Conservation (phyloP, 768 basidiomycete species). For the Vararia minispora region DNA sequence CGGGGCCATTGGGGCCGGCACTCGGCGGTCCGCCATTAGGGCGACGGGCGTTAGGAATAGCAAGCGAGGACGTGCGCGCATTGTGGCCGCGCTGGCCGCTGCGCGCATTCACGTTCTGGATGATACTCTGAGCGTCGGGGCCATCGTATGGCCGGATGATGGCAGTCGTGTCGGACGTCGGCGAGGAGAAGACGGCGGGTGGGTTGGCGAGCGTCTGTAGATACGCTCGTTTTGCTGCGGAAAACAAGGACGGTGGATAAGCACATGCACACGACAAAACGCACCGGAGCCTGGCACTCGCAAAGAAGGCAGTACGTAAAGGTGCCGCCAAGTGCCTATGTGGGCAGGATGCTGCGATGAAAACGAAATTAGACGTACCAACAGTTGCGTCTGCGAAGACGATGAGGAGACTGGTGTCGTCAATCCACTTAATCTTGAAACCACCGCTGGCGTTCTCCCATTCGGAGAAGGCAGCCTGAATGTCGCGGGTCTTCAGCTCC, state of each 20-base stretch:
- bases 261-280: neutral
- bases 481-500: slow-evolving; percentile 95
- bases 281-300: neutral
- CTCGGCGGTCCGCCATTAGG: too few relatives aligned
- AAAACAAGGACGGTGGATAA: slow-evolving; percentile 1
- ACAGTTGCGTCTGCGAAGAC: slow-evolving; percentile 87
- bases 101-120: slow-evolving; percentile 73
- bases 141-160: slow-evolving; percentile 89
- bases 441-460: slow-evolving; percentile 83
- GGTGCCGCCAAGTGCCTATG: neutral
- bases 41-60: too few relatives aligned
- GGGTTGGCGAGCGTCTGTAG: slow-evolving; percentile 80
- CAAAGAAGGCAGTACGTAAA: neutral
- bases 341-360: slow-evolving; percentile 3
- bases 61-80: slow-evolving; percentile 32
- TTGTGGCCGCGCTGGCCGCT: slow-evolving; percentile 59
- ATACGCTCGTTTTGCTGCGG: slow-evolving; percentile 90
- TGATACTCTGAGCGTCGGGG: slow-evolving; percentile 79
- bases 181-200: slow-evolving; percentile 54
- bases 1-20: slow-evolving; percentile 25
- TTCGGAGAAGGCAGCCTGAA: slow-evolving; percentile 82
- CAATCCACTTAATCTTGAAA: slow-evolving; percentile 98
- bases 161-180: slow-evolving; percentile 38
- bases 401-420: slow-evolving; percentile 90
- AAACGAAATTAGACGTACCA: slow-evolving; percentile 45